These are phyloP conservation scores for Solanum rostratum DNA, from an alignment of 257 asterid species.

Conservation along the genomic window DNA sequence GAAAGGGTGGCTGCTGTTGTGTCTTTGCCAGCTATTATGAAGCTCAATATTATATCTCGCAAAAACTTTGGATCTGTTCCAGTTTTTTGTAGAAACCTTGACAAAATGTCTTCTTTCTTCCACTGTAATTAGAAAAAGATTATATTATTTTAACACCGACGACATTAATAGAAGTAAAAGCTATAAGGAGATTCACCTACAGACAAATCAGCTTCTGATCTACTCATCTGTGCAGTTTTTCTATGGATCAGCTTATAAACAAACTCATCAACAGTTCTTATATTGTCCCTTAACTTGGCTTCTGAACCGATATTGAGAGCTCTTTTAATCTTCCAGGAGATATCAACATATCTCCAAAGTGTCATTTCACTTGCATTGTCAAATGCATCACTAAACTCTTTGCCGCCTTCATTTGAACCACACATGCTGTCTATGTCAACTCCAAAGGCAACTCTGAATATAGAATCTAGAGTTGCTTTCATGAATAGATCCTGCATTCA, in stretches of 20 bases:
- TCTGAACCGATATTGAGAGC: constrained; percentile 38
- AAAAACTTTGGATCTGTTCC: constrained; percentile 30
- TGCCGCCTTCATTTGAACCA: constrained; percentile 47
- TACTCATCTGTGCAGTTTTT: constrained; percentile 27
- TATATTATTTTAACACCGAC: background rate
- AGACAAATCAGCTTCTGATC: constrained; percentile 15
- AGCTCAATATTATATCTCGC: constrained; percentile 47
- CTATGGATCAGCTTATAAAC: constrained; percentile 35
- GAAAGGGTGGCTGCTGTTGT: constrained; percentile 41
- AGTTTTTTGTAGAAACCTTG: constrained; percentile 31
- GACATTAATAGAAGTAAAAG: background rate
- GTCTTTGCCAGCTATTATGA: constrained; percentile 51
- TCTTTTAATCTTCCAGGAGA: constrained; percentile 41
- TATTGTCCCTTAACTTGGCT: constrained; percentile 26
- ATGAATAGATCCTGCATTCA: constrained; percentile 40
- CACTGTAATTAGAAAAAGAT: constrained; percentile 13
- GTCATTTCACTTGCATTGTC: constrained; percentile 47
- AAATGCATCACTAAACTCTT: constrained; percentile 30
- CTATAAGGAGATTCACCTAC: constrained; percentile 15
- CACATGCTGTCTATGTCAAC: constrained; percentile 46
- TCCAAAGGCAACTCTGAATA: constrained; percentile 46
- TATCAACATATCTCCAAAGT: constrained; percentile 40
- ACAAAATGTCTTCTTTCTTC: constrained; percentile 49
- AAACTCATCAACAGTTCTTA: constrained; percentile 32
- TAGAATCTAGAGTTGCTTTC: constrained; percentile 45